A percentile compares a stretch with the other conserved stretches of the same genome.
Conservation (phyloP, 345 rosid species). For the Syzygium grande region DNA sequence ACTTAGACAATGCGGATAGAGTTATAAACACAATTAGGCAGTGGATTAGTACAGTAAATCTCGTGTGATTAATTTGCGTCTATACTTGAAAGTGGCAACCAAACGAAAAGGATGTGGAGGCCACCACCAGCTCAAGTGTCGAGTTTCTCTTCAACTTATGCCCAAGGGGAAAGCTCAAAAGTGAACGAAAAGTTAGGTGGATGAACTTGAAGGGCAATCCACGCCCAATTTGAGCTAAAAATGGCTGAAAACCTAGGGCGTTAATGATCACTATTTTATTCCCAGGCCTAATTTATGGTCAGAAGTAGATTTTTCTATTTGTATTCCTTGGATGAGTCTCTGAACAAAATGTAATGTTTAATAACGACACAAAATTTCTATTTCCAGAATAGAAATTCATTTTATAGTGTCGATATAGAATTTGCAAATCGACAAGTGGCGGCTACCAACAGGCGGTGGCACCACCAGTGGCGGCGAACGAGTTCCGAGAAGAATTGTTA, state of each 20-base stretch:
- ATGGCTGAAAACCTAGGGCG: no score
- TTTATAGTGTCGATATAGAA: no score
- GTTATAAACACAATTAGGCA: neutral
- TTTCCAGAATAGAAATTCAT: no score
- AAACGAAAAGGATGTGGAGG: neutral
- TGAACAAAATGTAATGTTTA: no score
- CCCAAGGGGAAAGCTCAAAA: neutral
- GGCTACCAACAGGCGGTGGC: no score
- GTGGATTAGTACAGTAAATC: neutral
- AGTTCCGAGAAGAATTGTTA: no score
- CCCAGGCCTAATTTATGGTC: accelerated
- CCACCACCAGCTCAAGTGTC: neutral
- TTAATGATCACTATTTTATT: no score
- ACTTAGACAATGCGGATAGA: neutral
- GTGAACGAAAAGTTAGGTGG: neutral
- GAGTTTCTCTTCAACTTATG: neutral
- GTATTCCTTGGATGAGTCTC: no score
- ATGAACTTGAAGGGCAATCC: neutral
- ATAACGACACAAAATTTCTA: no score
- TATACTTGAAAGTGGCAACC: neutral
- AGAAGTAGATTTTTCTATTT: no score
- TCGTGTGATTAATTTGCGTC: neutral
- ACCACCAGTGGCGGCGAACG: no score
- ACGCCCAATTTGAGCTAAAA: neutral
- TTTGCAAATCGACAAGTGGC: no score